Conservation (phyloP, 2,329 filamentous ascomycete genomes). For the Leptographium radiaticola region DNA sequence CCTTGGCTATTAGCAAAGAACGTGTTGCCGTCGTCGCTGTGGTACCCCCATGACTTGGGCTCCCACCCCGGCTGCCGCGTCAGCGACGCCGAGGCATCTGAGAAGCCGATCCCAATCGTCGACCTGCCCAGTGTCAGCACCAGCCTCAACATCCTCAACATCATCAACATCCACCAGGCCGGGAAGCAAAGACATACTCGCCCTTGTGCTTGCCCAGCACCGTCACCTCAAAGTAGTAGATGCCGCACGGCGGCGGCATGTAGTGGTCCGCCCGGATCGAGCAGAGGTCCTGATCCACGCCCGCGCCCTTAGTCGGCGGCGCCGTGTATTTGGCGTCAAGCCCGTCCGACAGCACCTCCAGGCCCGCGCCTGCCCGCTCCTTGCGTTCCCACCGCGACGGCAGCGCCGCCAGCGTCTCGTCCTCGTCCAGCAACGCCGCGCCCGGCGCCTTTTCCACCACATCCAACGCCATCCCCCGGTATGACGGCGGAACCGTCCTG, state of each 20-base stretch:
- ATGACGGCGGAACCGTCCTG: conserved; percentile 44
- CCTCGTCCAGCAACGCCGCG: conserved; percentile 31
- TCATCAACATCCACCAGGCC: background rate
- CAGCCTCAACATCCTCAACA: background rate
- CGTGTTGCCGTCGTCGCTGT: conserved; percentile 53
- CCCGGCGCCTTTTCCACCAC: conserved; percentile 55
- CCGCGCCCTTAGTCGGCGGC: conserved; percentile 28
- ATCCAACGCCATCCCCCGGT: conserved; percentile 72
- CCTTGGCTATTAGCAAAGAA: conserved; percentile 45
- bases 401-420: conserved; percentile 48
- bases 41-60: conserved; percentile 54
- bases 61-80: conserved; percentile 53
- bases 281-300: conserved; percentile 61
- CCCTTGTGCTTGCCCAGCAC: conserved; percentile 37
- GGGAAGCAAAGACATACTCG: conserved; percentile 32
- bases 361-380: conserved; percentile 52
- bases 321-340: conserved; percentile 53
- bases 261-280: conserved; percentile 71
- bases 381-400: conserved; percentile 72
- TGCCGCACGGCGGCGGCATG: conserved; percentile 80
- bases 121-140: conserved; percentile 24
- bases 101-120: conserved; percentile 51
- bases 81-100: conserved; percentile 37
- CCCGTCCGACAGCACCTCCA: conserved; percentile 66
- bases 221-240: conserved; percentile 81